A percentile compares a stretch with the other conserved stretches of the same genome.
Evolutionary conservation across 2,329 filamentous ascomycete species (phyloP).

Genomic region (Aureobasidium sp.): DNA sequence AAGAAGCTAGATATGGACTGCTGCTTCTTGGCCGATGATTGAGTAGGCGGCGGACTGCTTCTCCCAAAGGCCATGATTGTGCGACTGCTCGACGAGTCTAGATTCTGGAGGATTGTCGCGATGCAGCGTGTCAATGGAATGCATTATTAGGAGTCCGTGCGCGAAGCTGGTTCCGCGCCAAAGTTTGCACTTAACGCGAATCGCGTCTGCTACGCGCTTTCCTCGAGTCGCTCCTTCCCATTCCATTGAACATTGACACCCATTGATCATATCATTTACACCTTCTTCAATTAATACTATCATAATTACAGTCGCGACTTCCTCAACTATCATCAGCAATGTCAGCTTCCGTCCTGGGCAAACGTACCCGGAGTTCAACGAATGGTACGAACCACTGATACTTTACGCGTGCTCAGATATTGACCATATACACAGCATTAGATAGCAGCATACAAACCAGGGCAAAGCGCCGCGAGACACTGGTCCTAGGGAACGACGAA

Average conservation of each 20-base stretch:
- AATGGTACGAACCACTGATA: neutral
- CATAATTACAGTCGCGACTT: neutral
- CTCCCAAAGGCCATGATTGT: constrained; percentile 4
- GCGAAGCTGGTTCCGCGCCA: neutral
- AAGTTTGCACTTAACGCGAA: constrained; percentile 7
- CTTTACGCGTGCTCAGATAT: neutral
- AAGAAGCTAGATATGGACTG: constrained; percentile 84
- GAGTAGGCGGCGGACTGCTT: constrained; percentile 11
- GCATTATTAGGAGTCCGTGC: neutral
- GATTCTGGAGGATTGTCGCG: neutral
- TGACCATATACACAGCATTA: constrained; percentile 2
- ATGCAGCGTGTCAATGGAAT: neutral
- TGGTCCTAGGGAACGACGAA: constrained; percentile 53
- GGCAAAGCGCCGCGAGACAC: constrained; percentile 35
- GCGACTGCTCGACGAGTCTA: neutral
- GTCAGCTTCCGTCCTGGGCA: constrained; percentile 36
- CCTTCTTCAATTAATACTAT: neutral
- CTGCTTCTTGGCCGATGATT: constrained; percentile 53
- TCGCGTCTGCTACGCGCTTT: neutral
- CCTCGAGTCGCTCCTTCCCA: constrained; percentile 7
- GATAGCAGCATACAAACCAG: constrained; percentile 23
- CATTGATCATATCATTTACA: neutral
- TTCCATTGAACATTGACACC: neutral
- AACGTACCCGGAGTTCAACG: constrained; percentile 33
- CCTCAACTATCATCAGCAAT: constrained; percentile 15